Evolutionary conservation across 2,329 filamentous ascomycete species (phyloP), one percentile per base, ranked within the genome.

Genomic region (Trichoderma guizhouense): DNA sequence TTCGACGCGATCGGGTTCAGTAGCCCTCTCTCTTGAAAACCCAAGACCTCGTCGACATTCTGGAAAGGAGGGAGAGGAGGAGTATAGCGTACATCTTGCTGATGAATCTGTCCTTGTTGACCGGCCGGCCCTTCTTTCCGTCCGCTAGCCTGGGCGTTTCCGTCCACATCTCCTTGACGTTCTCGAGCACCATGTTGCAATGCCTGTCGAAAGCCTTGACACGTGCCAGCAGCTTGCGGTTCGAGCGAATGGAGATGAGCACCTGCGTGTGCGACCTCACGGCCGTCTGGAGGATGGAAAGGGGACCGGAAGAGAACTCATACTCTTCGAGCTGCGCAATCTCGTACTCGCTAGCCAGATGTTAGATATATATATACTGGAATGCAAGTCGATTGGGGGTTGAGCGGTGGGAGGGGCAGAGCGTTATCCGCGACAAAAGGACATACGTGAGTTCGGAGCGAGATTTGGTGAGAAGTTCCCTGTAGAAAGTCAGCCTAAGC

Each of bases 201-300:
- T 99, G 96, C 73, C 96, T 89, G 84, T 99, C 96, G 82, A 99
- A 99, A 7, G 96, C 96, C 87, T 99, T 99, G 79, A 99, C 95
- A 75, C 96, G 92, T 66, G 95, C 96, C 70, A 99, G 91, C 62
- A 99, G 88, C 87, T 99, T 99, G 84, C 95, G 93, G 87, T 98
- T 98, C 89, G 97, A 98, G 76, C 96, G 94, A 85, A 95, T 95
- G 69, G 94, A 97, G 80, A 99, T 98, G 75, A 99, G 90, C 74
- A 99, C 95, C 84, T 98, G 96, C 57, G 92, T 93, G 86, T 98
- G 95, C 75, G 92, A 93, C 81, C 95, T 93, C 72, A 98, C 96
- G 75, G 96, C 96, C 72, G 96, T 98, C 85, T 98, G 95, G 73
- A 99, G 93, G 79, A 99, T 96, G 6, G 94, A 98, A 60, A 98